These are phyloP conservation scores for Marchantia paleacea DNA, from an alignment of 225 moss, liverwort and hornwort genomes.

Conservation along the genomic window DNA sequence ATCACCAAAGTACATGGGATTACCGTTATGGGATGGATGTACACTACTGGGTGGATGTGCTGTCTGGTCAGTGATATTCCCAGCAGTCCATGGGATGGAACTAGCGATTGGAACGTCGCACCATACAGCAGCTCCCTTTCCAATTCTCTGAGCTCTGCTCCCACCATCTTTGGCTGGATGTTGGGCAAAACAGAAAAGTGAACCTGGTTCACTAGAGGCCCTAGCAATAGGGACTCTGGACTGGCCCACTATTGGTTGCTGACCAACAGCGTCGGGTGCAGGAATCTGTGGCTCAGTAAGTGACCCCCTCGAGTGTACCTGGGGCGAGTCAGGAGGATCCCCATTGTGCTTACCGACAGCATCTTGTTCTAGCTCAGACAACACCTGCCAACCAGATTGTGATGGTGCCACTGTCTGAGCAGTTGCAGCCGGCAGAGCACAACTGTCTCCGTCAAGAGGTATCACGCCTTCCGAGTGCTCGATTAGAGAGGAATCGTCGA, in stretches of 20 bases:
- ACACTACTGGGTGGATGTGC: not conserved
- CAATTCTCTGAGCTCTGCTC: slow-evolving; percentile 16
- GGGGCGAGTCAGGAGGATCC: slow-evolving; percentile 6
- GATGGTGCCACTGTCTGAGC: not conserved
- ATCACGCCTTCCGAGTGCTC: slow-evolving; percentile 7
- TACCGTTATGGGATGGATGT: slow-evolving; percentile 6
- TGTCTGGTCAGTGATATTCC: slow-evolving; percentile 9
- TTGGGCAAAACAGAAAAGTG: not conserved
- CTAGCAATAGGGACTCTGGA: not conserved
- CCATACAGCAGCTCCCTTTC: slow-evolving; percentile 55
- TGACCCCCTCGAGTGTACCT: not conserved
- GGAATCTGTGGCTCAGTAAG: slow-evolving; percentile 6
- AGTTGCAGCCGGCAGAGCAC: slow-evolving; percentile 4
- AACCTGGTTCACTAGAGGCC: slow-evolving; percentile 22
- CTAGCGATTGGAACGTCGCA: slow-evolving; percentile 78
- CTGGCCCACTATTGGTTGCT: slow-evolving; percentile 19
- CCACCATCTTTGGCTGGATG: slow-evolving; percentile 32
- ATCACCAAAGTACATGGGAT: slow-evolving; percentile 30
- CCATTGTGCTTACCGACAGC: slow-evolving; percentile 13
- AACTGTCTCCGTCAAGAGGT: slow-evolving; percentile 6
- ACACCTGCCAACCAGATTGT: not conserved
- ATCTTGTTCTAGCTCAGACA: slow-evolving; percentile 16
- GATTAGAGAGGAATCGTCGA: not conserved
- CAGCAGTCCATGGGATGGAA: slow-evolving; percentile 50
- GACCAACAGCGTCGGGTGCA: slow-evolving; percentile 13